Percentiles rank a stretch among this genome's conserved stretches.
Conservation (phyloP, 1,284 basidiomycete genomes). For the Volvariella volvacea region DNA sequence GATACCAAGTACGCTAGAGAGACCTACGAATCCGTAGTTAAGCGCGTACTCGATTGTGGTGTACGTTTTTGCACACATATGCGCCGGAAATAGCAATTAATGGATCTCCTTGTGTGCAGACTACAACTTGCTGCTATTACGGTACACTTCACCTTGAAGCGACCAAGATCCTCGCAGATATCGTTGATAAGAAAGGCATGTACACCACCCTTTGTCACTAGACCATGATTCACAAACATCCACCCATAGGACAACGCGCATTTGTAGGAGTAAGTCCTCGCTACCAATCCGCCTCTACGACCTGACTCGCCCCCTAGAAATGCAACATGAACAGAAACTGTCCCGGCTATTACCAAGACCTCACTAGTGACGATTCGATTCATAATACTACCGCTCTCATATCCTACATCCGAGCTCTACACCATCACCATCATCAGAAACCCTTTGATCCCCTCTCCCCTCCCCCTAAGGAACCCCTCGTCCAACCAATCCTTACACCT, state of each 20-base stretch:
- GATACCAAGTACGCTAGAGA: slow-evolving; percentile 66
- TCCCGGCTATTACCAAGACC: slow-evolving; percentile 70
- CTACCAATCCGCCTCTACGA: neutral
- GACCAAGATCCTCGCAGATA: slow-evolving; percentile 76
- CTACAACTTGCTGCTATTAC: slow-evolving; percentile 93
- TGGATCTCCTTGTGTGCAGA: slow-evolving; percentile 42
- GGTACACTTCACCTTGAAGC: slow-evolving; percentile 79
- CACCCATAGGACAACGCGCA: slow-evolving; percentile 72
- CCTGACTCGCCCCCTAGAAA: slow-evolving; percentile 45
- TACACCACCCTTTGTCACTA: slow-evolving; percentile 1
- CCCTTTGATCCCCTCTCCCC: slow-evolving; percentile 17
- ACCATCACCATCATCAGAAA: slow-evolving; percentile 17
- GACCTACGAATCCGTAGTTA: slow-evolving; percentile 72
- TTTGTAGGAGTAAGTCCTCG: slow-evolving; percentile 64
- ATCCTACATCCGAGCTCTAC: slow-evolving; percentile 55
- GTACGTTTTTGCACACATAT: slow-evolving; percentile 40
- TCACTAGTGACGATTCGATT: slow-evolving; percentile 51
- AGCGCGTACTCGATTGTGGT: slow-evolving; percentile 69
- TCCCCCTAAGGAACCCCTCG: slow-evolving; percentile 37
- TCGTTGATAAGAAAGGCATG: slow-evolving; percentile 60
- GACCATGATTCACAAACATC: neutral
- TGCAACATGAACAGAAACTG: slow-evolving; percentile 90
- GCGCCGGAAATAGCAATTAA: neutral
- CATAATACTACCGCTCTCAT: slow-evolving; percentile 62
- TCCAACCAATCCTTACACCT: slow-evolving; percentile 89